A percentile compares a stretch with the other conserved stretches of the same genome.
Evolutionary conservation across 164 flowering plant genomes (phyloP).

Genomic region (Santalum album): DNA sequence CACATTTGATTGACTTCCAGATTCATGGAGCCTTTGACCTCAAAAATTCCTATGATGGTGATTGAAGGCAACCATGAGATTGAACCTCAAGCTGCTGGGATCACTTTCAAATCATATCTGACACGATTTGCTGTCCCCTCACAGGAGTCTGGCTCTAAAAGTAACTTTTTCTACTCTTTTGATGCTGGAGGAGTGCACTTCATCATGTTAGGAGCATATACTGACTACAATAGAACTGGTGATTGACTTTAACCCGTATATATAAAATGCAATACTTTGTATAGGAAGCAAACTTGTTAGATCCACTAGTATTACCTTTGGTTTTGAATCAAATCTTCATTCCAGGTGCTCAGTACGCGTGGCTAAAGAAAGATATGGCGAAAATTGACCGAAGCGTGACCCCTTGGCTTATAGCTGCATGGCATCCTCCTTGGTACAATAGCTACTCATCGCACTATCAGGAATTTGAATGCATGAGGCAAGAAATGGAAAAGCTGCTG

Average conservation of each 20-base stretch:
- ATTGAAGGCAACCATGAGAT: slow-evolving; percentile 94
- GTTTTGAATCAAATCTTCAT: slow-evolving; percentile 1
- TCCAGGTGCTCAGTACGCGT: slow-evolving; percentile 67
- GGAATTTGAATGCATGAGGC: slow-evolving; percentile 96
- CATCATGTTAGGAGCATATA: slow-evolving; percentile 86
- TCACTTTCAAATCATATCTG: slow-evolving; percentile 56
- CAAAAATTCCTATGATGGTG: slow-evolving; percentile 90
- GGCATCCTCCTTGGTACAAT: slow-evolving; percentile 98
- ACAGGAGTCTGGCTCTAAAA: slow-evolving; percentile 57
- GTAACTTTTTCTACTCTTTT: slow-evolving; percentile 74
- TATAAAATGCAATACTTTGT: background rate
- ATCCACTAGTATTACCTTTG: background rate
- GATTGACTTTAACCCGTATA: slow-evolving; percentile 1
- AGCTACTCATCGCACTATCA: slow-evolving; percentile 90
- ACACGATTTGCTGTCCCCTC: slow-evolving; percentile 83
- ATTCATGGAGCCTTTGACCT: slow-evolving; percentile 80
- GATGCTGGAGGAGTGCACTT: slow-evolving; percentile 85
- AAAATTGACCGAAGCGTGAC: slow-evolving; percentile 46
- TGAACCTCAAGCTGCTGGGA: slow-evolving; percentile 68
- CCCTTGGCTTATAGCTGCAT: slow-evolving; percentile 90
- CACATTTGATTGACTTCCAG: slow-evolving; percentile 21
- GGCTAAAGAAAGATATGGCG: slow-evolving; percentile 59
- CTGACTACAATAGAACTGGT: slow-evolving; percentile 72
- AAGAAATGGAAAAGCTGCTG: slow-evolving; percentile 72
- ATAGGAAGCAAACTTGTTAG: background rate